Base-by-base conservation (phyloP, 495 filamentous ascomycete species). In the Amorphotheca resinae region DNA sequence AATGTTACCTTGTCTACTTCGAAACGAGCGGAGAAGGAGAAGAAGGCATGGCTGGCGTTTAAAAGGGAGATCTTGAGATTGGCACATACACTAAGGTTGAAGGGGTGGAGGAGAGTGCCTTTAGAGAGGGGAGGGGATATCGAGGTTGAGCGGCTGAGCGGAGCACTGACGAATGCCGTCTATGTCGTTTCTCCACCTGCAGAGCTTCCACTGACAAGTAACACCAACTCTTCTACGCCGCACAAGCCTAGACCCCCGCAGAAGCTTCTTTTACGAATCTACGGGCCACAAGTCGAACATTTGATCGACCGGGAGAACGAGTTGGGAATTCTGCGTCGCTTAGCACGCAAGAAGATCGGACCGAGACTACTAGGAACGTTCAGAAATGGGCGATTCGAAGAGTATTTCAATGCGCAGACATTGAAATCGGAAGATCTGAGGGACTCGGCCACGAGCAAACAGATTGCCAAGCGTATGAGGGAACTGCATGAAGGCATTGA, bases 391-490 rank as follows among this genome's bases (percentile, higher is more conserved):
- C 79, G 91, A 15, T 96, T 99, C 50, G 91, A 99, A 60, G 79
- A 96, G 60, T 95, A 79, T 58, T 82, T 91, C 52, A 72, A 94
- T 54, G 84, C 93, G 0, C 68, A 70, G 16, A 77, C 91, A 1
- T 66, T 99, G 22, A 88, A 80, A 0, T 67, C 80, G 2, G 64
- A 72, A 8, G 86, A 94, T 55, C 63, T 99, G 39, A 79, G 84
- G 17, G 72, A 79, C 38, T 81, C 87, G 1, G 80, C 82, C 22
- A 95, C 84, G 0, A 88, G 83, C 28, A 83, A 74, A 52, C 84
- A 94, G 51, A 96, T 99, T 57, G 88, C 91, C n/a, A 99, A 96
- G 68, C 80, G 91, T 30, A 93, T 99, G 84, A 71, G 87, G 46
- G 91, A 99, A 61, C 69, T 99, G 16, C 91, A 99, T 50, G 85